These are phyloP conservation scores for Saksenaea oblongispora DNA, from an alignment of 371 early-diverging fungal genomes.

Conservation along the genomic window DNA sequence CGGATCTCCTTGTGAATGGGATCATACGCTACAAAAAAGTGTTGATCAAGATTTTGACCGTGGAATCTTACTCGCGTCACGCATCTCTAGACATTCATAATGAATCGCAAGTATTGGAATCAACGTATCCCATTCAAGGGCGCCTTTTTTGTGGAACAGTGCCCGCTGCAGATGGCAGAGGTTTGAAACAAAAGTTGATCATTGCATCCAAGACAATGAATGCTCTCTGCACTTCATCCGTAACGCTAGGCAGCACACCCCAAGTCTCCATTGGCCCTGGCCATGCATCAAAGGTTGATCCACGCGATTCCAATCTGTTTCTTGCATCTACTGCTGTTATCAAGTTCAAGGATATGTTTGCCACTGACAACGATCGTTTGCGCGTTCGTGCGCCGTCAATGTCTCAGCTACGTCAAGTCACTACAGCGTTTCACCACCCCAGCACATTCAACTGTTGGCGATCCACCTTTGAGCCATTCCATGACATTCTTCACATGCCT, in stretches of 20 bases:
- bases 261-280: slow-evolving; percentile 1
- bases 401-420: slow-evolving; percentile 1
- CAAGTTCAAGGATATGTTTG: background rate
- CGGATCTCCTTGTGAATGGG: background rate
- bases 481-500: background rate
- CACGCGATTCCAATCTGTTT: background rate
- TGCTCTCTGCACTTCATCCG: background rate
- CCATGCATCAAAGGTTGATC: background rate
- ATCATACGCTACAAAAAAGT: background rate
- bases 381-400: background rate
- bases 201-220: slow-evolving; percentile 2
- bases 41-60: background rate
- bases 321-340: background rate
- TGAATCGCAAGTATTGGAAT: background rate
- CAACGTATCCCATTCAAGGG: background rate
- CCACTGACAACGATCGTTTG: background rate
- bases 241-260: background rate
- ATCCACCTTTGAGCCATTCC: background rate
- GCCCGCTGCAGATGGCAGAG: background rate
- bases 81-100: slow-evolving; percentile 4
- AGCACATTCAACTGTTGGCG: background rate
- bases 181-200: background rate
- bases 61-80: background rate
- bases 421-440: background rate
- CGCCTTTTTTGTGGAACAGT: background rate